Evolutionary conservation across 768 basidiomycete genomes (phyloP).

Genomic region (Albatrellus ellisii): DNA sequence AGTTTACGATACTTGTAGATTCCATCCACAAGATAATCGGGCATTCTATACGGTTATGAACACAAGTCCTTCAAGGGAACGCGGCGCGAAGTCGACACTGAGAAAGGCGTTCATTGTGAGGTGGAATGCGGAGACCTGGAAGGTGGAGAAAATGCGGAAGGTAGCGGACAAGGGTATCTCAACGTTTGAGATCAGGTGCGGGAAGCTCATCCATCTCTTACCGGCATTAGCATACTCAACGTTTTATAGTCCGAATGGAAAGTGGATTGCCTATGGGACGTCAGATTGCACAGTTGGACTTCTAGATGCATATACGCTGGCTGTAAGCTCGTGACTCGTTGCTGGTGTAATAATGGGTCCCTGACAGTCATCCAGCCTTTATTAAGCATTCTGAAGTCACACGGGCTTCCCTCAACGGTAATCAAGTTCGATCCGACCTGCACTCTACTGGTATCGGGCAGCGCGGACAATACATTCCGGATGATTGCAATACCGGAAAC

Average conservation of each 20-base stretch:
- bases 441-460: conserved; percentile 74
- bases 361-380: conserved; percentile 46
- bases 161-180: conserved; percentile 73
- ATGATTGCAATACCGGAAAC: conserved; percentile 59
- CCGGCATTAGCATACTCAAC: background rate
- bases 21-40: conserved; percentile 36
- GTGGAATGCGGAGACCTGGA: conserved; percentile 68
- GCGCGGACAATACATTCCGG: conserved; percentile 81
- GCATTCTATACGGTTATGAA: conserved; percentile 65
- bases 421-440: conserved; percentile 79
- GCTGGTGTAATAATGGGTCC: conserved; percentile 1
- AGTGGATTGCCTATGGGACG: conserved; percentile 71
- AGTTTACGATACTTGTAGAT: conserved; percentile 27
- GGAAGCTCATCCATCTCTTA: conserved; percentile 2
- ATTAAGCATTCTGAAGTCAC: conserved; percentile 80
- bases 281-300: conserved; percentile 81
- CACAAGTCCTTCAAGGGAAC: conserved; percentile 38
- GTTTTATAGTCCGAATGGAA: conserved; percentile 56
- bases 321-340: conserved; percentile 28
- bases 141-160: conserved; percentile 50
- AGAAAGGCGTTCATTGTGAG: conserved; percentile 53
- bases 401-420: conserved; percentile 88
- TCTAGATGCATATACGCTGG: conserved; percentile 64
- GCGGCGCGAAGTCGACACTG: conserved; percentile 33
- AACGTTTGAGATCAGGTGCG: conserved; percentile 79